Conservation (phyloP, 2,329 filamentous ascomycete genomes). For the Tetracladium maxilliforme region DNA sequence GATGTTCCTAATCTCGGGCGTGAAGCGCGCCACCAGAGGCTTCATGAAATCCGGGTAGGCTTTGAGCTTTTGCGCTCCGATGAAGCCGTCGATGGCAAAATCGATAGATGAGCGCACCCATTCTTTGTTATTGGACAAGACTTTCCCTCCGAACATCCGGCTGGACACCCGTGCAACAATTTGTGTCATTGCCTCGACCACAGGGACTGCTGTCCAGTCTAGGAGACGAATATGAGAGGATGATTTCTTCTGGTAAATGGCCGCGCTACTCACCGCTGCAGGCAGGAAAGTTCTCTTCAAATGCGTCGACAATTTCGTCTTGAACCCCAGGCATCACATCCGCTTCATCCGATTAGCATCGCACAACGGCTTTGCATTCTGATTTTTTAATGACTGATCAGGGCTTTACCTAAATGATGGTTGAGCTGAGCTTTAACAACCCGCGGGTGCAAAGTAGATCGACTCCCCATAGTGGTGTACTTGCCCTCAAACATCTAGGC, state of each 20-base stretch:
- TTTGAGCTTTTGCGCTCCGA: constrained; percentile 11
- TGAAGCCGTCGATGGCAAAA: constrained; percentile 14
- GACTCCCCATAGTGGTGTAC: constrained; percentile 15
- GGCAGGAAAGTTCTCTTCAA: constrained; percentile 7
- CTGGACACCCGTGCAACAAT: constrained; percentile 14
- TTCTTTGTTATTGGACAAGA: constrained; percentile 11
- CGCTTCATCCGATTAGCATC: no score
- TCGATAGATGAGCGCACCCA: constrained; percentile 14
- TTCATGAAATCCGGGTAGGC: constrained; percentile 10
- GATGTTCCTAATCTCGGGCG: constrained; percentile 12
- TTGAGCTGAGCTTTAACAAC: constrained; percentile 12
- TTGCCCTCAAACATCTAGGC: constrained; percentile 17
- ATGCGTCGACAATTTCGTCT: constrained; percentile 10
- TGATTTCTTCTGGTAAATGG: background rate
- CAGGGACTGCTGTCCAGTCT: constrained; percentile 11
- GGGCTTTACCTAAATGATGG: constrained; percentile 9
- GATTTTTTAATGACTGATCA: no score
- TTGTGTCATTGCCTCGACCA: constrained; percentile 9
- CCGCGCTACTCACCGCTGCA: constrained; percentile 3
- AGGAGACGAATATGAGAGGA: background rate
- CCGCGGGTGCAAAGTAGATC: constrained; percentile 12
- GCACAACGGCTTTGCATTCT: no score
- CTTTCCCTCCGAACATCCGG: constrained; percentile 13
- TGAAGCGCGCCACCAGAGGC: constrained; percentile 11
- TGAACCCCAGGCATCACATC: constrained; percentile 8